Percentiles rank a stretch among this genome's conserved stretches.
Evolutionary conservation across 495 filamentous ascomycete genomes (phyloP).

Genomic region (Neurospora cerealis): DNA sequence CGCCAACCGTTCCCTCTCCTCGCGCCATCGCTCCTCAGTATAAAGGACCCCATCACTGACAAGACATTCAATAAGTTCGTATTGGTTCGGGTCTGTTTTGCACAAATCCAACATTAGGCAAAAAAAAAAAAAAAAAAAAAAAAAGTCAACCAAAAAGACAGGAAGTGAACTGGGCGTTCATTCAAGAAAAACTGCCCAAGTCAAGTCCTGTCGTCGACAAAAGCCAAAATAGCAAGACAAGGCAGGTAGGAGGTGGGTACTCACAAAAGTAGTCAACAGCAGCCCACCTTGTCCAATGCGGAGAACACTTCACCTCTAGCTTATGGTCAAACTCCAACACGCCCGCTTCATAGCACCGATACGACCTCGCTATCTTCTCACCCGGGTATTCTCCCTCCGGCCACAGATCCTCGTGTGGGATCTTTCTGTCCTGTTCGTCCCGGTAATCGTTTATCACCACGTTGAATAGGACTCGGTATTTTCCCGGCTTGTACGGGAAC

Average conservation of each 20-base stretch:
- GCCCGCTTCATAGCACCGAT: neutral
- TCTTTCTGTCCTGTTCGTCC: neutral
- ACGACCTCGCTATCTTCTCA: neutral
- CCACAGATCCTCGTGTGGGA: neutral
- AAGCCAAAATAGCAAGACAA: neutral
- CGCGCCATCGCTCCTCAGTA: neutral
- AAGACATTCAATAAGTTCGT: rapidly evolving
- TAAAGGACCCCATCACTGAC: neutral
- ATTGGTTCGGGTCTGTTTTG: neutral
- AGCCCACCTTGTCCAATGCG: neutral
- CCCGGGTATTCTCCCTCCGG: neutral
- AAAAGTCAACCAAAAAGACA: neutral
- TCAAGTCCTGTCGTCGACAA: neutral
- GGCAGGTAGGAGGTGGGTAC: neutral
- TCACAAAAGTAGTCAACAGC: neutral
- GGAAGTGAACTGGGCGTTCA: neutral
- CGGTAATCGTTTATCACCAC: neutral
- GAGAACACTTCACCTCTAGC: neutral
- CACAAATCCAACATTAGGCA: neutral
- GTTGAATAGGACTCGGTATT: neutral
- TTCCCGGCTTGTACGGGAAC: neutral
- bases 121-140: neutral
- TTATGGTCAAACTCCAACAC: neutral
- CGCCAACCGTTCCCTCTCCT: neutral
- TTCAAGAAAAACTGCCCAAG: neutral